Evolutionary conservation across 805 yeast genomes (phyloP).

Genomic region (Ogataea pini): DNA sequence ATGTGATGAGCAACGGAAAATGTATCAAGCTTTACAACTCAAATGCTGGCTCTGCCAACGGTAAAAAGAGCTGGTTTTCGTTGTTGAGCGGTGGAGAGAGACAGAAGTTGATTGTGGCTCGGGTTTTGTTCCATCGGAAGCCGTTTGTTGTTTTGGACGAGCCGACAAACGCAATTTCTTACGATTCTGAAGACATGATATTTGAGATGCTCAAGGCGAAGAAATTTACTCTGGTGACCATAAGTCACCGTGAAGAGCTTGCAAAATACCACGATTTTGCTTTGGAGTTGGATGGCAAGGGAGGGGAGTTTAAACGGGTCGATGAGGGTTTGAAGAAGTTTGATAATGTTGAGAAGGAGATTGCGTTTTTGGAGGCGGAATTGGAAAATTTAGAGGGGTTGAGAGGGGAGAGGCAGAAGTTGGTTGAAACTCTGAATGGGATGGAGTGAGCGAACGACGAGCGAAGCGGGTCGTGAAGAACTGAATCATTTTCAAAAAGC

Average conservation of each 20-base stretch:
- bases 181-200: constrained; percentile 84
- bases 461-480: too few species aligned
- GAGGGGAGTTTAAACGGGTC: constrained; percentile 43
- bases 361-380: constrained; percentile 61
- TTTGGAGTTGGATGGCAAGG: constrained; percentile 63
- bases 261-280: constrained; percentile 82
- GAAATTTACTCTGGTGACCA: constrained; percentile 75
- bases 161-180: constrained; percentile 90
- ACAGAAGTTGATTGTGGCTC: constrained; percentile 86
- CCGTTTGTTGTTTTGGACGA: constrained; percentile 84
- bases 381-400: constrained; percentile 58
- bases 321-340: constrained; percentile 37
- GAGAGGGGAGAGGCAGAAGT: constrained; percentile 58
- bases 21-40: constrained; percentile 29
- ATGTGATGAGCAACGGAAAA: constrained; percentile 30
- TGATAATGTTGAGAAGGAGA: constrained; percentile 75
- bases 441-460: constrained; percentile 15
- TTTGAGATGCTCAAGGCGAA: constrained; percentile 73
- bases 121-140: constrained; percentile 79
- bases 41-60: constrained; percentile 29
- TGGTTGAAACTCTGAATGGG: constrained; percentile 55
- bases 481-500: too few species aligned
- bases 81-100: constrained; percentile 96
- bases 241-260: constrained; percentile 80
- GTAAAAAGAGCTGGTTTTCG: constrained; percentile 64